Conservation (phyloP, 2,329 filamentous ascomycete genomes). For the Colletotrichum camelliae region DNA sequence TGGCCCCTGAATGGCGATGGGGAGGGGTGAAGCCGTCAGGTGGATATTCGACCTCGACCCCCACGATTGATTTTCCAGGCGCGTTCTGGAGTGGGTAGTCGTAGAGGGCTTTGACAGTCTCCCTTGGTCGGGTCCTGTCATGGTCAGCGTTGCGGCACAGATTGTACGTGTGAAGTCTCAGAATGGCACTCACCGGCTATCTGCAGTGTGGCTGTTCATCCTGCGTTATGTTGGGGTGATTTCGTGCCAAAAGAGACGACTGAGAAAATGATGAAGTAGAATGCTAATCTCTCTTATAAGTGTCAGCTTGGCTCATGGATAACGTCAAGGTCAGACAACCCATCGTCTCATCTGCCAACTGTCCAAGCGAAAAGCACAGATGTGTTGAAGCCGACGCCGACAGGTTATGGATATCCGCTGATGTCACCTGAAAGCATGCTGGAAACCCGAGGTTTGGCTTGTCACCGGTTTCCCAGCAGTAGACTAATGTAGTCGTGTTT, state of each 20-base stretch:
- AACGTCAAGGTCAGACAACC: background rate
- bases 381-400: background rate
- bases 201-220: background rate
- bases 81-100: constrained; percentile 40
- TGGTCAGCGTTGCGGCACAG: accelerated
- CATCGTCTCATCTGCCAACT: background rate
- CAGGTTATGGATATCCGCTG: background rate
- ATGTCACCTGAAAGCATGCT: background rate
- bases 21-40: constrained; percentile 45
- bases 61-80: constrained; percentile 44
- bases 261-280: background rate
- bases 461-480: accelerated
- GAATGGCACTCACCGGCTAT: background rate
- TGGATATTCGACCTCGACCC: constrained; percentile 39
- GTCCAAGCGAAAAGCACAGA: background rate
- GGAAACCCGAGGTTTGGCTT: background rate
- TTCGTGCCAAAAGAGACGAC: too few relatives aligned
- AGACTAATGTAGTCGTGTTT: accelerated
- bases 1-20: constrained; percentile 49
- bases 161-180: background rate
- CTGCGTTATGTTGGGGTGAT: background rate
- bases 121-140: background rate
- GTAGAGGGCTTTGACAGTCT: constrained; percentile 9
- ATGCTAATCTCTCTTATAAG: background rate
- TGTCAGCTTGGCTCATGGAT: accelerated